These are phyloP conservation scores for Coemansia sp. DNA, from an alignment of 192 early-diverging fungal genomes.

Conservation along the genomic window DNA sequence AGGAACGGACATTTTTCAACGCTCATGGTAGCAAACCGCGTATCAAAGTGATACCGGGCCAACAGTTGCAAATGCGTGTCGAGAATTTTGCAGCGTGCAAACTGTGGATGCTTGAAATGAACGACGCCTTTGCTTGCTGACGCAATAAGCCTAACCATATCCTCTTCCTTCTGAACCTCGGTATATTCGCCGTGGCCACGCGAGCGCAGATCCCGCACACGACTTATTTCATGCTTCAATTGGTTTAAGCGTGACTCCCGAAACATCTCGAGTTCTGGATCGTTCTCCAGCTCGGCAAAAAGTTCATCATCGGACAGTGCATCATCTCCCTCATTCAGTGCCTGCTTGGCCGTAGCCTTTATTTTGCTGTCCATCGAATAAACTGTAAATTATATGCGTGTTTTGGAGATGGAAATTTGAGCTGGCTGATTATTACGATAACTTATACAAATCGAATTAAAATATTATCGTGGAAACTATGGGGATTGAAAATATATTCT, in stretches of 20 bases:
- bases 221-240: conserved; percentile 72
- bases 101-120: conserved; percentile 92
- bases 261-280: conserved; percentile 66
- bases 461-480: background rate
- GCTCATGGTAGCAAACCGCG: conserved; percentile 85
- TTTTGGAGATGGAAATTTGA: background rate
- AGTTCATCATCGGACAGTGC: conserved; percentile 77
- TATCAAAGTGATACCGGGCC: conserved; percentile 78
- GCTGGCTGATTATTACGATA: background rate
- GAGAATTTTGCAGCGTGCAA: conserved; percentile 89
- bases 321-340: conserved; percentile 47
- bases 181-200: conserved; percentile 74
- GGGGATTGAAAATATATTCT: background rate
- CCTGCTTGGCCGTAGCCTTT: conserved; percentile 33
- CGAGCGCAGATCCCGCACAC: conserved; percentile 62
- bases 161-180: conserved; percentile 77
- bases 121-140: conserved; percentile 64
- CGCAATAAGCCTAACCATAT: conserved; percentile 78
- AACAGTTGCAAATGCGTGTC: conserved; percentile 85
- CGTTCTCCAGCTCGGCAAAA: conserved; percentile 83
- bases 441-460: background rate
- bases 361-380: conserved; percentile 39
- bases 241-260: conserved; percentile 85
- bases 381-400: background rate
- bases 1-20: conserved; percentile 90